A percentile compares a stretch with the other conserved stretches of the same genome.
Evolutionary conservation across 257 asterid genomes (phyloP).

Genomic region (Solanum medicagineum): DNA sequence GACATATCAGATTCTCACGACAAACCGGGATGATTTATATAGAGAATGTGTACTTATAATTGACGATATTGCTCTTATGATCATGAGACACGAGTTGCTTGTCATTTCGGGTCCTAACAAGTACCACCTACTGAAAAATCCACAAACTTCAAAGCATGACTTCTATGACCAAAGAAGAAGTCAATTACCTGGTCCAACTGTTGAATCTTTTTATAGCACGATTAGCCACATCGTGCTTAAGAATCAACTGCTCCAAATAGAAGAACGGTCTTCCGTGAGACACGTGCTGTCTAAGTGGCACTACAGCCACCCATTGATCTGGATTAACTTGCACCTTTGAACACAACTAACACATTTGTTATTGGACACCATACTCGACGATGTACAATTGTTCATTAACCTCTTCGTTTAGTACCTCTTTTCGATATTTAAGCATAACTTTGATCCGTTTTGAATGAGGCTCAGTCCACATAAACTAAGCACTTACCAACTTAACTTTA

Average conservation of each 20-base stretch:
- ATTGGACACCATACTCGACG: conserved; percentile 34
- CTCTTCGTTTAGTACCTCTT: conserved; percentile 43
- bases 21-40: conserved; percentile 37
- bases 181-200: conserved; percentile 45
- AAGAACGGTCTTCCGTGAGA: conserved; percentile 47
- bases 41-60: conserved; percentile 34
- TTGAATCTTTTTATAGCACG: conserved; percentile 33
- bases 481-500: not conserved
- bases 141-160: conserved; percentile 39
- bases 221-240: conserved; percentile 41
- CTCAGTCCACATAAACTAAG: not conserved
- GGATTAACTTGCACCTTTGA: conserved; percentile 38
- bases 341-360: conserved; percentile 44
- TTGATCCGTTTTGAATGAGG: not conserved
- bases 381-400: conserved; percentile 29
- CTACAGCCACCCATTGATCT: conserved; percentile 54
- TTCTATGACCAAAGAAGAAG: conserved; percentile 31
- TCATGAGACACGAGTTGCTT: conserved; percentile 44
- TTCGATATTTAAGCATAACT: conserved; percentile 16
- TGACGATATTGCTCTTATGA: conserved; percentile 28
- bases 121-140: conserved; percentile 32
- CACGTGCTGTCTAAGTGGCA: conserved; percentile 42
- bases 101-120: conserved; percentile 22
- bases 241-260: conserved; percentile 49
- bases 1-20: conserved; percentile 47